Evolutionary conservation across 345 rosid genomes (phyloP), one percentile per base, ranked within the genome.

Genomic region (Brassica rapa): DNA sequence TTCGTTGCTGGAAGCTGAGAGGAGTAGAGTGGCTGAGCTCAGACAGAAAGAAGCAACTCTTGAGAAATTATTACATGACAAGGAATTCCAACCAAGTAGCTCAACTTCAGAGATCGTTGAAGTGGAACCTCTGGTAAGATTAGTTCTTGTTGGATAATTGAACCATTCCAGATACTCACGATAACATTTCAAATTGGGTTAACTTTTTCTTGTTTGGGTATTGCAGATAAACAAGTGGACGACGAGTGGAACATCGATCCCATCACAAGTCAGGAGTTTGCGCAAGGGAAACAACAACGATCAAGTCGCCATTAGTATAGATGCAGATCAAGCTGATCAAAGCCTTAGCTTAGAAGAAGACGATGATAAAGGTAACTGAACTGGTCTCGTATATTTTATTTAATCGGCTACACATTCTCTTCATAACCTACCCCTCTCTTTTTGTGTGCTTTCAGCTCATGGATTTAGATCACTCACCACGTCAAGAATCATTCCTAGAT

Each of bases 381-480:
- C 23, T 68, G 15, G 33, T 46, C 68, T 7, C 37, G 15, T 70
- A 27, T 24, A 15, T 6, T 37, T 8, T 4, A 67, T 37, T 14
- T 32, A 56, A 55, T 30, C 12, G 27, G 5, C 29, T 56, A 39
- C 61, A 75, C 41, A 65, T 62, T 24, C 25, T 61, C 49, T 56
- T 70, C 66, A 2, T 80, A 70, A 80, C 63, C 41, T 32, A 32
- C 43, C 29, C 35, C 61, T 15, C 35, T 32, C 1, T 68, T 70
- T 62, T 25, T 16, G 15, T 7, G 89, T 80, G 15, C 72, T 62
- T 30, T 68, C 43, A 90, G 98, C 87, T 80, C 99, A 90, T 84
- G 98, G 99, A 76, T 95, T 93, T 90, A 91, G 90, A 88, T 91
- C 94, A 29, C 96, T 95, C 51, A 78, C 96, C 12, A 83, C 92